Conservation (phyloP, 2,329 filamentous ascomycete genomes). For the Plectosphaerella plurivora region DNA sequence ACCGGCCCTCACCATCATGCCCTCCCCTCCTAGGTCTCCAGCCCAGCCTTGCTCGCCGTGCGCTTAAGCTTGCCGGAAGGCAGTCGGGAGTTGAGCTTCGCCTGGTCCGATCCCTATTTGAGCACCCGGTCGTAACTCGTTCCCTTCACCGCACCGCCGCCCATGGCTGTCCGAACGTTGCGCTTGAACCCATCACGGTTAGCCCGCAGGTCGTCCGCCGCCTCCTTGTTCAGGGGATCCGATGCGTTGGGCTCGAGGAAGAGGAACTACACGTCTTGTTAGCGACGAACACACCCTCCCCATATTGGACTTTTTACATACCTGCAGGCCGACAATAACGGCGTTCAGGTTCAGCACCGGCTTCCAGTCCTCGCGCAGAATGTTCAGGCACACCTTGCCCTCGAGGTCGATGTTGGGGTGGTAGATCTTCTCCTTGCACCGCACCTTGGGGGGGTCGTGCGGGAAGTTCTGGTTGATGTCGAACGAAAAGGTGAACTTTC, state of each 20-base stretch:
- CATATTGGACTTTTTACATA: conserved; percentile 28
- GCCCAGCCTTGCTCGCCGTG: not conserved
- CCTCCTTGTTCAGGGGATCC: conserved; percentile 97
- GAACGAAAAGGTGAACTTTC: conserved; percentile 85
- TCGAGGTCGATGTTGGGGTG: conserved; percentile 98
- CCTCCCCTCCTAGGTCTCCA: too few relatives aligned
- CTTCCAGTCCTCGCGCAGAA: conserved; percentile 97
- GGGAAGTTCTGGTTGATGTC: conserved; percentile 92
- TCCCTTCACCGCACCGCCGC: conserved; percentile 70
- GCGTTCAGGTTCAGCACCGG: conserved; percentile 95
- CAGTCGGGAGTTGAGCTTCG: not conserved
- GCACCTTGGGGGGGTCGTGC: conserved; percentile 95
- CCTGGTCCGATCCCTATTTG: conserved; percentile 38
- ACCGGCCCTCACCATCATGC: too few relatives aligned
- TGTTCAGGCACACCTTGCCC: conserved; percentile 97
- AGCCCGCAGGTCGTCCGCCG: conserved; percentile 81
- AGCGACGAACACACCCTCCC: conserved; percentile 14
- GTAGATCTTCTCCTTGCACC: conserved; percentile 97
- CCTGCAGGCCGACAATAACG: conserved; percentile 89
- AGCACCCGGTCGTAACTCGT: conserved; percentile 74
- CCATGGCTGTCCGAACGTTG: conserved; percentile 83
- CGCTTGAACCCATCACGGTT: conserved; percentile 88
- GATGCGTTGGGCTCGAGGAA: conserved; percentile 97
- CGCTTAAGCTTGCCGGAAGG: not conserved
- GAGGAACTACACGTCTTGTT: conserved; percentile 61